Percentiles rank a stretch among this genome's conserved stretches.
phyloP scores from a whole-genome alignment of 2,329 filamentous ascomycete genomes.

The Nannizziopsis arthrosporioides region DNA sequence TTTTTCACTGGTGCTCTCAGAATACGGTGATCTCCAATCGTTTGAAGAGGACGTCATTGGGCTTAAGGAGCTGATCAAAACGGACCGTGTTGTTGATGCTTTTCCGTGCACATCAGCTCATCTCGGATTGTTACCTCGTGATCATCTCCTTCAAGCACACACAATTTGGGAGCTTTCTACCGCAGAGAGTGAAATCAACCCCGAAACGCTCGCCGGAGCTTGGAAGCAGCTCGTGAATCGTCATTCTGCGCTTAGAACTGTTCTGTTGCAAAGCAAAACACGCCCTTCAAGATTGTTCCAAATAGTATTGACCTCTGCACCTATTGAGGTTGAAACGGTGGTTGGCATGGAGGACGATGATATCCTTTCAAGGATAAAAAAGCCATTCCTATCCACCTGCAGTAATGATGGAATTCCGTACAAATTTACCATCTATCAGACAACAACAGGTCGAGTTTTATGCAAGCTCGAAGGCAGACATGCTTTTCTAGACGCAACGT shows the following conservation, averaged over 20 bases:
- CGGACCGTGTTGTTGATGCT: conserved; percentile 5
- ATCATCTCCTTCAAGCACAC: conserved; percentile 4
- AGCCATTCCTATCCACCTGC: not conserved
- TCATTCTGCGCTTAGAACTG: conserved; percentile 5
- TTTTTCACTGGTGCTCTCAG: conserved; percentile 3
- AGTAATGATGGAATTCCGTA: not conserved
- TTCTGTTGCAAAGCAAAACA: not conserved
- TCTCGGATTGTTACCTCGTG: conserved; percentile 8
- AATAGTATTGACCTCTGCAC: conserved; percentile 2
- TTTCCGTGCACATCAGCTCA: conserved; percentile 12
- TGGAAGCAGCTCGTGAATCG: conserved; percentile 5
- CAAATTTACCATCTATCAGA: conserved; percentile 13
- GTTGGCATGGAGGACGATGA: not conserved
- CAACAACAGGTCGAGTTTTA: conserved; percentile 7
- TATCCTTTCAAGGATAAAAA: not conserved
- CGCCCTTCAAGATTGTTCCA: not conserved
- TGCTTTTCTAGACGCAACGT: conserved; percentile 13
- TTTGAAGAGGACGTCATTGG: not conserved
- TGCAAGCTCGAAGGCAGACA: conserved; percentile 12
- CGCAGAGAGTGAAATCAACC: not conserved
- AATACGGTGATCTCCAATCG: conserved; percentile 1
- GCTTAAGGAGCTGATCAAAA: not conserved
- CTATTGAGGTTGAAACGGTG: conserved; percentile 1
- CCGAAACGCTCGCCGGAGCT: conserved; percentile 1
- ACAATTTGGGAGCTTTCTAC: conserved; percentile 13